Conservation (phyloP, 768 basidiomycete species). For the Naematelia encephala region DNA sequence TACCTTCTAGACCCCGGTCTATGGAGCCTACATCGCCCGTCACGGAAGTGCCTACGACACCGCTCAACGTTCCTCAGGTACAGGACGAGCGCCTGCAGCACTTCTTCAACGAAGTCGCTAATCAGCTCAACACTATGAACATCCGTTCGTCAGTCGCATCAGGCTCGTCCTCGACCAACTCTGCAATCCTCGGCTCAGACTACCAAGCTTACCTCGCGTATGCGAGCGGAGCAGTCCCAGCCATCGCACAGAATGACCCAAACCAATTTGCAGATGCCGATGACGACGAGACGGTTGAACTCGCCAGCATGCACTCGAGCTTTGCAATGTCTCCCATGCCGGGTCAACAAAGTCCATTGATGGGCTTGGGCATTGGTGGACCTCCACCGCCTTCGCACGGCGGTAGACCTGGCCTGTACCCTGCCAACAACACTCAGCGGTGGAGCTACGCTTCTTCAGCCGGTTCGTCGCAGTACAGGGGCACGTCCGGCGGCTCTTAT, state of each 20-base stretch:
- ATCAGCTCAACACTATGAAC: slow-evolving; percentile 73
- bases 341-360: slow-evolving; percentile 21
- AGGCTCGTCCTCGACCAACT: slow-evolving; percentile 32
- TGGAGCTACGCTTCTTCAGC: slow-evolving; percentile 47
- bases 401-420: slow-evolving; percentile 37
- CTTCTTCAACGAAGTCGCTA: slow-evolving; percentile 81
- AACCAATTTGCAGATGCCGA: slow-evolving; percentile 53
- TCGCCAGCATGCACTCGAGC: slow-evolving; percentile 40
- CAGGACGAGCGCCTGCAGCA: slow-evolving; percentile 72
- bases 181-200: slow-evolving; percentile 32
- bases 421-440: slow-evolving; percentile 27
- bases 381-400: slow-evolving; percentile 28
- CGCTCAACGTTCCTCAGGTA: slow-evolving; percentile 64
- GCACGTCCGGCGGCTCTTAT: slow-evolving; percentile 35
- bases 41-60: slow-evolving; percentile 11
- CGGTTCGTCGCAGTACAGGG: slow-evolving; percentile 19
- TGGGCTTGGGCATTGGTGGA: slow-evolving; percentile 45
- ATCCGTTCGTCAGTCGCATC: slow-evolving; percentile 54
- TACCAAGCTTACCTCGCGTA: slow-evolving; percentile 40
- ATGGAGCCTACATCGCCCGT: slow-evolving; percentile 12
- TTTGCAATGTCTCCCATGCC: slow-evolving; percentile 16
- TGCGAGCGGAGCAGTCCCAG: slow-evolving; percentile 15
- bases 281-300: slow-evolving; percentile 48
- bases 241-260: slow-evolving; percentile 23
- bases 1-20: slow-evolving; percentile 27